Evolutionary conservation across 2,329 filamentous ascomycete genomes (phyloP), one percentile per base, ranked within the genome.

Genomic region (Aspergillus sp.): DNA sequence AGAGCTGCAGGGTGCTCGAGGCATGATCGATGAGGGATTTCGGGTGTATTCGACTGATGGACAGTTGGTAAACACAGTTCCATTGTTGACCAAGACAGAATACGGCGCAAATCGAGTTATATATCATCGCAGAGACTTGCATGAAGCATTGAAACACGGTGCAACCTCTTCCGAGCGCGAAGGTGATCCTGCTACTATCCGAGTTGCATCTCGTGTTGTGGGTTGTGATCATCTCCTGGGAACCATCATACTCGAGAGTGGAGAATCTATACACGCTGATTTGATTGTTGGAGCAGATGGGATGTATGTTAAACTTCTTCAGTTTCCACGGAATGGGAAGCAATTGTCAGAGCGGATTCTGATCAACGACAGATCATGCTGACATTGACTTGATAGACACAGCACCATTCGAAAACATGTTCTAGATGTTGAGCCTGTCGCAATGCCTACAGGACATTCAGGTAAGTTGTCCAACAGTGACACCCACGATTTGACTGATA

Each of bases 231-330:
- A 30, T 2, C 7, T 39, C 11, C 7, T 28, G 4, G 54, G 53
- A 2, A 39, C 40, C 7, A 46, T 58, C 2, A 47, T 45, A 5
- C 39, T 55, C 1, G 48, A 53, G 10, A 40, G 28, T 8, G 57
- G 48, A 2, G 53, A 52, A 27, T 44, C 8, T 2, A 8, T 55
- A 5, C 37, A 30, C 4, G 60, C 44, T 2, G 58, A 64, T 33
- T 27, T 64, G 9, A 54, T 64, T 9, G 43, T 64, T 33, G 60
- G 59, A 2, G 59, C 57, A 5, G 60, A 64, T 49, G 60, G 60
- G 5, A 62, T 64, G 42, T 51, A 47, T 36, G 19, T 19, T 19
- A 19, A 19, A 19, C 19, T 19, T 19, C 19, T 19, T 19, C 19
- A 4, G 19, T 19, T 2, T 19, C 19, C 19, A 19, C 19, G 19